Evolutionary conservation across 2,329 filamentous ascomycete genomes (phyloP).

Genomic region (Xylaria sp.): DNA sequence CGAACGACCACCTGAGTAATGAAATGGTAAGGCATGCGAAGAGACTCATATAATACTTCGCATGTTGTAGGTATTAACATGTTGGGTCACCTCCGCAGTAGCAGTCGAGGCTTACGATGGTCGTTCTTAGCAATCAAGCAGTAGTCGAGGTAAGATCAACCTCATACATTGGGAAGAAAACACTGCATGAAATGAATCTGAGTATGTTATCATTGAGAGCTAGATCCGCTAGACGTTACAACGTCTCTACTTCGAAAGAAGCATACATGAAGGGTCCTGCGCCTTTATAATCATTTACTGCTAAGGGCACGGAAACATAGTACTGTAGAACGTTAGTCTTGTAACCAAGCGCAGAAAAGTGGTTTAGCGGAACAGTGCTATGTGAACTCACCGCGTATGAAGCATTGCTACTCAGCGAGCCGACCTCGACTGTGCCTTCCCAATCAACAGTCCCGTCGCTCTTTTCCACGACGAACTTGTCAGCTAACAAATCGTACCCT

Average conservation of each 20-base stretch:
- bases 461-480: slow-evolving; percentile 57
- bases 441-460: slow-evolving; percentile 59
- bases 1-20: not conserved
- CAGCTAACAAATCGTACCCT: slow-evolving; percentile 56
- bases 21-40: not conserved
- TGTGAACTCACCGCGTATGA: slow-evolving; percentile 57
- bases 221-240: slow-evolving; percentile 1
- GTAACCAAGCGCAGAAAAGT: not conserved
- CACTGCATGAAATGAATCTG: not conserved
- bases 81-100: not conserved
- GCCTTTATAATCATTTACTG: slow-evolving; percentile 52
- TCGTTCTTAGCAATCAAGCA: not conserved
- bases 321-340: slow-evolving; percentile 47
- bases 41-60: not conserved
- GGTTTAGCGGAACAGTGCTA: not conserved
- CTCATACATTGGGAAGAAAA: not conserved
- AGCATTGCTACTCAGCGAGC: slow-evolving; percentile 58
- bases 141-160: not conserved
- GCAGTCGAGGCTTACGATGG: not conserved
- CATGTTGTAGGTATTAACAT: too few relatives aligned
- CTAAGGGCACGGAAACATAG: slow-evolving; percentile 53
- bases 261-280: slow-evolving; percentile 54
- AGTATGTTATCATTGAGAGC: not conserved
- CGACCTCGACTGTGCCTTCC: slow-evolving; percentile 62
- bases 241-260: slow-evolving; percentile 49